phyloP scores from a whole-genome alignment of 208 protist genomes.

The Trichomonas vaginalis region DNA sequence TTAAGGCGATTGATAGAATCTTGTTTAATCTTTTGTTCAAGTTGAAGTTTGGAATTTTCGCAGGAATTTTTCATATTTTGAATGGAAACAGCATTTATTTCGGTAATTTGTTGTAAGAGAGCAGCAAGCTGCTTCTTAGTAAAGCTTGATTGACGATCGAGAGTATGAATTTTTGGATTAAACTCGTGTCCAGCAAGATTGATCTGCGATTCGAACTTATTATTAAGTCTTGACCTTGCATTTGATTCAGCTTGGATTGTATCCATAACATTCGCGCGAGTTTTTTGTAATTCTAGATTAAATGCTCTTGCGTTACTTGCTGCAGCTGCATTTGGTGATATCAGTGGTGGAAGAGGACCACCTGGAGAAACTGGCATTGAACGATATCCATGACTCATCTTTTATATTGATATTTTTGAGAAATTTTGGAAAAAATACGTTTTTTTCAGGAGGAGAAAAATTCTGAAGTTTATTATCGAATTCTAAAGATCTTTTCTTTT shows the following conservation, averaged over 20 bases:
- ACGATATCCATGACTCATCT: not conserved
- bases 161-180: not conserved
- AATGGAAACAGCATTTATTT: not conserved
- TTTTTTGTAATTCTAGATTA: not conserved
- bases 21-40: not conserved
- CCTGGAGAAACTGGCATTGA: not conserved
- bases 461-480: too few relatives aligned
- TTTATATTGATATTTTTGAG: too few relatives aligned
- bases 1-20: not conserved
- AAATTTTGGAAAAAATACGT: not conserved
- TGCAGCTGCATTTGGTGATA: not conserved
- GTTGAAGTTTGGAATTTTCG: not conserved
- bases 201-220: not conserved
- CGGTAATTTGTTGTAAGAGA: not conserved
- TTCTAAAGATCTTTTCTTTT: too few relatives aligned
- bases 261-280: not conserved
- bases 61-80: not conserved
- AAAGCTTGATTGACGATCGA: not conserved
- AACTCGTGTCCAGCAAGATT: not conserved
- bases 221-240: not conserved
- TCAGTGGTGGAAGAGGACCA: not conserved
- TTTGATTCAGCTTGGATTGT: not conserved
- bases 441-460: not conserved
- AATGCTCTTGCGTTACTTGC: not conserved
- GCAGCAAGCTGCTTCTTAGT: not conserved